These are phyloP conservation scores for Coemansia sp. DNA, from an alignment of 192 early-diverging fungal genomes.

Conservation along the genomic window DNA sequence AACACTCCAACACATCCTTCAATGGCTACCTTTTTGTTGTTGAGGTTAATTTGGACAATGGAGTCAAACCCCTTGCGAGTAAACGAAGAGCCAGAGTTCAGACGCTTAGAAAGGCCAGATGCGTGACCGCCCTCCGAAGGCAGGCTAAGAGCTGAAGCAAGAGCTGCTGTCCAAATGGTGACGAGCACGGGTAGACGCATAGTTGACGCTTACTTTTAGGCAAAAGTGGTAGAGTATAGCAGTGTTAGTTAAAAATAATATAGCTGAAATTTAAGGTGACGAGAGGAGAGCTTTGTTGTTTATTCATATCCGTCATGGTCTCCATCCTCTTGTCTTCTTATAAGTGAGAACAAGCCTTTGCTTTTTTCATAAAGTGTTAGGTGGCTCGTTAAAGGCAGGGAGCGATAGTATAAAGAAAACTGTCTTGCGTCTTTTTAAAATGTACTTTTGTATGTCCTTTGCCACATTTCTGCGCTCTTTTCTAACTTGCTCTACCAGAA, in stretches of 20 bases:
- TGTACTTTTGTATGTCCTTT: neutral
- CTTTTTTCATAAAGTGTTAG: neutral
- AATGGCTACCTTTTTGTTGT: neutral
- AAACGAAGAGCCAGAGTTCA: constrained; percentile 1
- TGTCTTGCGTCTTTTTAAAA: neutral
- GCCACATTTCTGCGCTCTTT: neutral
- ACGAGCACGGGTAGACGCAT: constrained; percentile 4
- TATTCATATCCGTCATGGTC: neutral
- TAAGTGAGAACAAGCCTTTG: neutral
- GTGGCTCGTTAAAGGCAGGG: neutral
- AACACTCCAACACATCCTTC: constrained; percentile 23
- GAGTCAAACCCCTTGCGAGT: constrained; percentile 17
- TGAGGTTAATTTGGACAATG: constrained; percentile 6
- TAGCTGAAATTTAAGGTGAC: neutral
- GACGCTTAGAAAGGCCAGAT: neutral
- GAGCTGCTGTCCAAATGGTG: neutral
- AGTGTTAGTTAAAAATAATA: neutral
- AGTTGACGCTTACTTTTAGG: neutral
- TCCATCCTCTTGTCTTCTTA: neutral
- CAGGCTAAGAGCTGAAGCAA: neutral
- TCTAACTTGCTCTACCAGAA: neutral
- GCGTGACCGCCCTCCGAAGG: neutral
- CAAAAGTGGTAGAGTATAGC: neutral
- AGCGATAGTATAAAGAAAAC: neutral
- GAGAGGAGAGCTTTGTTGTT: neutral